These are phyloP conservation scores for Aegilops longissima DNA, from an alignment of 176 grass and related monocot species.

Conservation along the genomic window DNA sequence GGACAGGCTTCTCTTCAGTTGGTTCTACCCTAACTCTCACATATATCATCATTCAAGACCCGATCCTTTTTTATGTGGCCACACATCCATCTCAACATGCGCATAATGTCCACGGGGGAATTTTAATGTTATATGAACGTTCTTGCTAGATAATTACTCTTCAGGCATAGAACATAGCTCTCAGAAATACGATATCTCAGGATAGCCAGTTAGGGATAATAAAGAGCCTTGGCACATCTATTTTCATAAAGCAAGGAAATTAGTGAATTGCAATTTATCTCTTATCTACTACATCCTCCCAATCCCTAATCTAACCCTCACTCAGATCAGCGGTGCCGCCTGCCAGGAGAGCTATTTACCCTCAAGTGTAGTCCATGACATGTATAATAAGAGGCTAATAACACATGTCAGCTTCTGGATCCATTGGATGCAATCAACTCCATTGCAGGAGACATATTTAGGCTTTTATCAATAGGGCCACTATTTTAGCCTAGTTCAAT, in stretches of 20 bases:
- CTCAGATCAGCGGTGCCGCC: too few relatives aligned
- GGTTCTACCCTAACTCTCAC: too few relatives aligned
- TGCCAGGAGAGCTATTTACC: too few relatives aligned
- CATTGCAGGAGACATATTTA: neutral
- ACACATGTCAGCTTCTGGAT: neutral
- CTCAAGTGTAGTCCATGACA: too few relatives aligned
- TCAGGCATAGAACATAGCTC: neutral
- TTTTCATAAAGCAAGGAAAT: neutral
- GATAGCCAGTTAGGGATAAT: constrained; percentile 7
- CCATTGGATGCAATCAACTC: neutral
- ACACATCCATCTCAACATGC: too few relatives aligned
- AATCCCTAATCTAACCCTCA: too few relatives aligned
- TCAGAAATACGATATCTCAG: neutral
- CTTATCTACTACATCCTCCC: too few relatives aligned
- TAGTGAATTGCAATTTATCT: too few relatives aligned
- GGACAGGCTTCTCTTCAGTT: too few relatives aligned
- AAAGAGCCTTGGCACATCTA: neutral
- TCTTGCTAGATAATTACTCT: constrained; percentile 19
- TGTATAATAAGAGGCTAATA: neutral
- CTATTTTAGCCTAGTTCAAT: neutral
- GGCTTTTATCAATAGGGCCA: neutral
- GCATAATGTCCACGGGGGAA: neutral
- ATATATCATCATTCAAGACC: too few relatives aligned
- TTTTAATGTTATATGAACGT: neutral
- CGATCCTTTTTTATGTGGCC: too few relatives aligned